Percentiles rank a stretch among this genome's conserved stretches.
Evolutionary conservation across 257 asterid genomes (phyloP).

Genomic region (Ilex asprella): DNA sequence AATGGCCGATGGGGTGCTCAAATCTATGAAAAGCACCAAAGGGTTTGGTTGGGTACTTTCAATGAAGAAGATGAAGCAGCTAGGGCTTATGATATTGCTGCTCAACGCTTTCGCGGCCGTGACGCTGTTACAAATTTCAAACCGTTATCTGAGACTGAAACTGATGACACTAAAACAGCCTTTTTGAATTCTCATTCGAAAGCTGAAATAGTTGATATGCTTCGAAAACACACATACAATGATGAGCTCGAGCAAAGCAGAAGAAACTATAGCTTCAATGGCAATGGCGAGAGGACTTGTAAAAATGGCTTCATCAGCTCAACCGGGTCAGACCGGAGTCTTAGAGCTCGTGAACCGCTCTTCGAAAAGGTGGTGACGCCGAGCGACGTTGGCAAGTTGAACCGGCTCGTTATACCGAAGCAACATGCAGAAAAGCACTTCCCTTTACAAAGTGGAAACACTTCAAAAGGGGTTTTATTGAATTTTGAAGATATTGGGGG

Average conservation of each 20-base stretch:
- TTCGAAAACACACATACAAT: slow-evolving; percentile 68
- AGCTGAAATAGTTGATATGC: slow-evolving; percentile 82
- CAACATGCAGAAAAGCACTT: slow-evolving; percentile 77
- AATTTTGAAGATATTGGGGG: slow-evolving; percentile 64
- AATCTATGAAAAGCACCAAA: slow-evolving; percentile 80
- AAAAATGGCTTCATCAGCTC: slow-evolving; percentile 10
- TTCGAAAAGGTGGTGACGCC: slow-evolving; percentile 89
- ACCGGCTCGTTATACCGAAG: slow-evolving; percentile 71
- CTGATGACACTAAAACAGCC: slow-evolving; percentile 35
- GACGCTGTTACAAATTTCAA: slow-evolving; percentile 85
- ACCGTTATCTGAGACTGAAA: slow-evolving; percentile 30
- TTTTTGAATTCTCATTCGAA: slow-evolving; percentile 66
- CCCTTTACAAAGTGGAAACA: slow-evolving; percentile 40
- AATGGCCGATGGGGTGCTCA: slow-evolving; percentile 98
- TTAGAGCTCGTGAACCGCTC: slow-evolving; percentile 42
- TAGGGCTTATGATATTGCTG: slow-evolving; percentile 81
- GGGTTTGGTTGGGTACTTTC: slow-evolving; percentile 91
- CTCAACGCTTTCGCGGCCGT: slow-evolving; percentile 82
- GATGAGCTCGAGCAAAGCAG: slow-evolving; percentile 77
- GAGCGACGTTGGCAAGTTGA: slow-evolving; percentile 68
- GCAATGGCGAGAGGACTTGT: slow-evolving; percentile 1
- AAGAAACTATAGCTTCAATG: slow-evolving; percentile 17
- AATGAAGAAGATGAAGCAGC: slow-evolving; percentile 83
- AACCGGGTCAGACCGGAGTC: slow-evolving; percentile 10
- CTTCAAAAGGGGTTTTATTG: slow-evolving; percentile 49